A percentile compares a stretch with the other conserved stretches of the same genome.
These are phyloP conservation scores for Fusarium tricinctum DNA, from an alignment of 2,329 filamentous ascomycete genomes.

Conservation along the genomic window DNA sequence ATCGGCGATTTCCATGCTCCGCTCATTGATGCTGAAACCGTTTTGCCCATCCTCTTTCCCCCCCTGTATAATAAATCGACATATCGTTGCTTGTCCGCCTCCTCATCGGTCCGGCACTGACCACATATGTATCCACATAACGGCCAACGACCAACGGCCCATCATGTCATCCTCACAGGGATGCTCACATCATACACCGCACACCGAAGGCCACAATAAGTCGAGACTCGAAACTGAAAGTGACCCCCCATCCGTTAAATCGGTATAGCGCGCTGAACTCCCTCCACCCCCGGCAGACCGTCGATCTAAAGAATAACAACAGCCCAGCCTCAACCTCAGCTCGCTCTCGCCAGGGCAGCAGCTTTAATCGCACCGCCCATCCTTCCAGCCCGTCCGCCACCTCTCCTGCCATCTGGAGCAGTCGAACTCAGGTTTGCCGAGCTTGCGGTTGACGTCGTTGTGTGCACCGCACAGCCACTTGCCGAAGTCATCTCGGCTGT, in stretches of 20 bases:
- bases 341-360: constrained; percentile 18
- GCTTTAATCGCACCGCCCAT: constrained; percentile 70
- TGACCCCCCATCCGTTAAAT: constrained; percentile 5
- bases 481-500: constrained; percentile 78
- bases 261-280: constrained; percentile 18
- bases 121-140: constrained; percentile 32
- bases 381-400: constrained; percentile 91
- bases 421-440: constrained; percentile 93
- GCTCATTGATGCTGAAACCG: constrained; percentile 3
- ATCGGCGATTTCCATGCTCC: constrained; percentile 29
- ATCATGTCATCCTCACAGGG: constrained; percentile 23
- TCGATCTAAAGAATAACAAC: constrained; percentile 15
- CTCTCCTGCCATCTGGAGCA: constrained; percentile 92
- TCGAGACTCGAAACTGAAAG: neutral
- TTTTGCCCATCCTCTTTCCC: constrained; percentile 8
- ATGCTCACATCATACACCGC: constrained; percentile 33
- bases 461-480: constrained; percentile 88
- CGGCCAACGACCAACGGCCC: constrained; percentile 18
- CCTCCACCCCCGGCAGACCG: constrained; percentile 12
- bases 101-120: constrained; percentile 33
- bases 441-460: constrained; percentile 88
- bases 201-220: constrained; percentile 32
- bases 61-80: constrained; percentile 9
- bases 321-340: constrained; percentile 31
- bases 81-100: neutral